Evolutionary conservation across 768 basidiomycete species (phyloP).

Genomic region (Tricholoma saponaceum): DNA sequence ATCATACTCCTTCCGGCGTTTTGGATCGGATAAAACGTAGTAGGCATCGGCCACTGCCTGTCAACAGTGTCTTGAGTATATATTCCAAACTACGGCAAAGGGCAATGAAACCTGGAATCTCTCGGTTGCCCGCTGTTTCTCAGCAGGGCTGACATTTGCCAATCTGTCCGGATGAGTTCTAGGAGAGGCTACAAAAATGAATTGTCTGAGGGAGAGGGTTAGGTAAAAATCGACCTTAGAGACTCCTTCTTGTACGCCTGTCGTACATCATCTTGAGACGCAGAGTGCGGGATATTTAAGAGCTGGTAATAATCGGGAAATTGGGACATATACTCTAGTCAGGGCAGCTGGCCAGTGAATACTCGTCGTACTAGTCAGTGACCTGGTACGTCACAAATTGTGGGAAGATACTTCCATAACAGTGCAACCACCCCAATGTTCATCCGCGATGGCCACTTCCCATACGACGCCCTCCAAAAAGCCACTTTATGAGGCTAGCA

Average conservation of each 20-base stretch:
- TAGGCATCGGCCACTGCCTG: conserved; percentile 92
- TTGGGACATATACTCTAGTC: conserved; percentile 64
- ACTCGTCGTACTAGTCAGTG: too few species aligned
- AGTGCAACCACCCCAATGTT: too few species aligned
- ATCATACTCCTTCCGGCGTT: conserved; percentile 72
- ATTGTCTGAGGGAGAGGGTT: neutral
- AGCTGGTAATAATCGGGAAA: conserved; percentile 82
- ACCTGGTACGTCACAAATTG: neutral
- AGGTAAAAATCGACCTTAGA: conserved; percentile 42
- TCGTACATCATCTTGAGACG: conserved; percentile 66
- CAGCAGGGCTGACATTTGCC: conserved; percentile 60
- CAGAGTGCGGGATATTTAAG: conserved; percentile 49
- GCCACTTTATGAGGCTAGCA: conserved; percentile 72
- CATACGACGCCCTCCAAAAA: conserved; percentile 19
- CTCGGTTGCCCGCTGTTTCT: conserved; percentile 76
- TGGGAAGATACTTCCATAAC: neutral
- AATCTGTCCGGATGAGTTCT: conserved; percentile 91
- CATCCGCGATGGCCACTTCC: neutral
- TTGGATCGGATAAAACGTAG: conserved; percentile 83
- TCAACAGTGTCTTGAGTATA: neutral
- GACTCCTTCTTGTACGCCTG: conserved; percentile 82
- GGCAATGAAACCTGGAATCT: conserved; percentile 63
- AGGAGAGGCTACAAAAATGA: conserved; percentile 15
- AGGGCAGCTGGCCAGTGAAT: too few species aligned
- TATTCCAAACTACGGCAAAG: neutral